Percentiles rank a stretch among this genome's conserved stretches.
Conservation (phyloP, 352 stramenopile species). For the Aphanomyces invadans region DNA sequence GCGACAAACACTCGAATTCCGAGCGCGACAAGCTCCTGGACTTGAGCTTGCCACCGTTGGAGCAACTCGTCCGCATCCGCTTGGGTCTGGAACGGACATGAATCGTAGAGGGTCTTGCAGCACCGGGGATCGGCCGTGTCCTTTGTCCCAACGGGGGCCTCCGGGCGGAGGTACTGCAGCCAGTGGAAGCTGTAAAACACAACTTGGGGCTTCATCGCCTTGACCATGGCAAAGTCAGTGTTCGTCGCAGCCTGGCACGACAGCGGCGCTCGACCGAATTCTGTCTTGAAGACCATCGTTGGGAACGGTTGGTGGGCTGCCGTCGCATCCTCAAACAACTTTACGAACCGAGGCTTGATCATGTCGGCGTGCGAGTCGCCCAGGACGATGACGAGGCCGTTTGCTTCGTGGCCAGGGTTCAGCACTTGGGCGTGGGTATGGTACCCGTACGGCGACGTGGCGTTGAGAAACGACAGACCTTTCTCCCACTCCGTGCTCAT, state of each 20-base stretch:
- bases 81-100: slow-evolving; percentile 1
- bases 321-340: neutral
- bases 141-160: neutral
- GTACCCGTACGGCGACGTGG: neutral
- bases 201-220: slow-evolving; percentile 11
- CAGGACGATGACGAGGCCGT: slow-evolving; percentile 17
- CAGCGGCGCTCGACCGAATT: slow-evolving; percentile 4
- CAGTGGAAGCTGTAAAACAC: slow-evolving; percentile 5
- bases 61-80: too few species aligned
- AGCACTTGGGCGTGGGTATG: slow-evolving; percentile 9
- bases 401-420: slow-evolving; percentile 10
- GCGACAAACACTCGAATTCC: slow-evolving; percentile 15
- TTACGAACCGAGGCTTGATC: slow-evolving; percentile 12
- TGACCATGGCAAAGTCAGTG: slow-evolving; percentile 10
- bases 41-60: slow-evolving; percentile 2
- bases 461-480: neutral
- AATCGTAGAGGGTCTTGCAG: neutral
- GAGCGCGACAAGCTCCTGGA: neutral
- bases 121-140: neutral
- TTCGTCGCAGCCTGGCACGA: neutral
- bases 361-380: slow-evolving; percentile 24
- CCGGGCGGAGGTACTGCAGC: slow-evolving; percentile 19
- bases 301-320: neutral
- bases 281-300: slow-evolving; percentile 18
- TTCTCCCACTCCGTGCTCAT: neutral